Base-by-base conservation (phyloP, 2,329 filamentous ascomycete species). In the Teratosphaeria viscida region DNA sequence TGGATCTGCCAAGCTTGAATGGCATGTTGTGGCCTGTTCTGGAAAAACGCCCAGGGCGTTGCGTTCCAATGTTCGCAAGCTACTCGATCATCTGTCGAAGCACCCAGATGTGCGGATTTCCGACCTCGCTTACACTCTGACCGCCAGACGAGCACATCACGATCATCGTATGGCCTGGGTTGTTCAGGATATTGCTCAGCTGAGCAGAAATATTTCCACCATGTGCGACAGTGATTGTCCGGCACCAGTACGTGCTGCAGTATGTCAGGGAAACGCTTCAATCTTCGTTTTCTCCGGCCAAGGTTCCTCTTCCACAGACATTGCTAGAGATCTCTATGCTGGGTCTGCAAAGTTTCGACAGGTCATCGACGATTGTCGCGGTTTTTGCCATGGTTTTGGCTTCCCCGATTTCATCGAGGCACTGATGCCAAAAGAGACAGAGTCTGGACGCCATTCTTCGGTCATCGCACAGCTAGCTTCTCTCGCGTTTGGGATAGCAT, bases 81-180 rank as follows among this genome's bases (percentile, higher is more conserved):
- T 87, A 1, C 73, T 84, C 7, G 68, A 71, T 2, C 10, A 26
- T n/a, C 77, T 82, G 5, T 78, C 78, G 1, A 55, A 52, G 11
- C 23, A 23, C 23, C n/a, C 1, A 59, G 34, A 37, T 7, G 12
- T 37, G 7, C 8, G 12, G 12, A 69, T 87, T 14, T 76, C 80
- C 1, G 76, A 83, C 61, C 72, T 89, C 1, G 81, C 85, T 0
- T 89, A 89, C 71, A 86, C 84, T 0, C 85, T 83, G 0, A 88
- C 85, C 4, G 87, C 87, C 14, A 72, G 79, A 37, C 74, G 78
- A 2, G 68, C 72, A 8, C 78, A 80, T 57, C 76, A 80, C 62
- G 68, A 63, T 47, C 71, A 71, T 63, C 71, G 76, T 16, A 65
- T 71, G 5, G 67, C 71, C 4, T 65, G 74, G 39, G 61, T 67